Evolutionary conservation across 2,329 filamentous ascomycete genomes (phyloP).

Genomic region (Colletotrichum spaethianum): DNA sequence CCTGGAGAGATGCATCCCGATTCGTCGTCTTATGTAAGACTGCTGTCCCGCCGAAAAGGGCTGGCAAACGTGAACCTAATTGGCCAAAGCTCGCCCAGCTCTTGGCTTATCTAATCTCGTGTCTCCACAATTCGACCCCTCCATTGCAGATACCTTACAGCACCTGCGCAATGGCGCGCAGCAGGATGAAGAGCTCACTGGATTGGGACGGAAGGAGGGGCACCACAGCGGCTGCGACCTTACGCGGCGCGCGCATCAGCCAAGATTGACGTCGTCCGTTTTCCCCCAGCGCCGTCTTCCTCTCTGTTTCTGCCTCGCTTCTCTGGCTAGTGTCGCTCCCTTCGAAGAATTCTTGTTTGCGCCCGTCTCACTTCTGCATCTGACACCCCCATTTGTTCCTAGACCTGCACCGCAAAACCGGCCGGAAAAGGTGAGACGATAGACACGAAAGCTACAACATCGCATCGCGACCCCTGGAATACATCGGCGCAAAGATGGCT

Average conservation of each 20-base stretch:
- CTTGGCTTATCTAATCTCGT: neutral
- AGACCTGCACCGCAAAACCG: neutral
- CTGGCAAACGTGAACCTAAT: fast-evolving
- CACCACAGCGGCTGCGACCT: conserved; percentile 22
- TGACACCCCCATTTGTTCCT: neutral
- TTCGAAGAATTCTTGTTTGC: neutral
- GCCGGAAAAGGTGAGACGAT: conserved; percentile 5
- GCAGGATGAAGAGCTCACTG: conserved; percentile 12
- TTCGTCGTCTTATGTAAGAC: conserved; percentile 19
- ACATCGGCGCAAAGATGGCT: conserved; percentile 14
- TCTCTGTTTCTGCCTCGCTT: neutral
- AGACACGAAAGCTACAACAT: neutral
- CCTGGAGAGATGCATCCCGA: neutral
- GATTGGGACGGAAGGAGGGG: conserved; percentile 10
- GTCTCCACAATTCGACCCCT: conserved; percentile 16
- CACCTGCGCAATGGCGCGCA: neutral
- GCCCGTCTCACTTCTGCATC: neutral
- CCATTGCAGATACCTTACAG: too few relatives aligned
- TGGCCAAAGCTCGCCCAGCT: neutral
- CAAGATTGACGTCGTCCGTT: conserved; percentile 35
- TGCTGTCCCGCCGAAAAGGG: neutral
- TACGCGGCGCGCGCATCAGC: conserved; percentile 36
- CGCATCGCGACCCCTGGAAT: neutral
- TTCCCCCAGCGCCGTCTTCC: conserved; percentile 8
- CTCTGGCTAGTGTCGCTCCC: neutral